Evolutionary conservation across 768 basidiomycete species (phyloP), one percentile per base, ranked within the genome.

Genomic region (Leccinum arenicola): DNA sequence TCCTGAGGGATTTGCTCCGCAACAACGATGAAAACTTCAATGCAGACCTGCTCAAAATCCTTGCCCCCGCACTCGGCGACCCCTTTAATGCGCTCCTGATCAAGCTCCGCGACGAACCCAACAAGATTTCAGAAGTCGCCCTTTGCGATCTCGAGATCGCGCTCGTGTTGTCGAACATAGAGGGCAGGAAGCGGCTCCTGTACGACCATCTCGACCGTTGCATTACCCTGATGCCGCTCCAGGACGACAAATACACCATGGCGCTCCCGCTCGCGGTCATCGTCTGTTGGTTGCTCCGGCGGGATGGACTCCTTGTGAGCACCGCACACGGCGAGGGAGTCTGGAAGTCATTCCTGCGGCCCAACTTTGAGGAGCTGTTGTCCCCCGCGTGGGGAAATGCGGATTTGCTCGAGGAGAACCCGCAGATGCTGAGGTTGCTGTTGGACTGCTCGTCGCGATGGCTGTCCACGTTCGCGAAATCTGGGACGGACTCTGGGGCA

Each of bases 201-300:
- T 59, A 50, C 12, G 45, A 58, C 23, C 50, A 60, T 38, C 25
- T 60, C 19, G 50, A 60, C 29, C 23, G 19, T 17, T 55, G 25
- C 35, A 58, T 58, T 27, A 27, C 33, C 29, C 29, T 29, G 29
- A 29, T 29, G 29, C 29, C 29, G 29, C 29, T 29, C 29, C 29
- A 29, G 12, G 47, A 29, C 6, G 33, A 35, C 50, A 51, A 23
- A n/a, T 15, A 52, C 25, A 3, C 43, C 43, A 60, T 52, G 55
- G 56, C 59, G 6, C 27, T 60, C 10, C 56, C 59, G 5, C 38
- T 57, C 9, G 29, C 51, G 3, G 55, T 51, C 27, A 45, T 57
- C 6, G 55, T 60, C 0, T 27, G 56, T 38, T 57, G 55, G 59
- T 45, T 60, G n/a, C 51, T 58, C n/a, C 59, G 59, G 9, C 56